These are phyloP conservation scores for Fusarium haematococcum DNA, from an alignment of 2,329 filamentous ascomycete species.

Conservation along the genomic window DNA sequence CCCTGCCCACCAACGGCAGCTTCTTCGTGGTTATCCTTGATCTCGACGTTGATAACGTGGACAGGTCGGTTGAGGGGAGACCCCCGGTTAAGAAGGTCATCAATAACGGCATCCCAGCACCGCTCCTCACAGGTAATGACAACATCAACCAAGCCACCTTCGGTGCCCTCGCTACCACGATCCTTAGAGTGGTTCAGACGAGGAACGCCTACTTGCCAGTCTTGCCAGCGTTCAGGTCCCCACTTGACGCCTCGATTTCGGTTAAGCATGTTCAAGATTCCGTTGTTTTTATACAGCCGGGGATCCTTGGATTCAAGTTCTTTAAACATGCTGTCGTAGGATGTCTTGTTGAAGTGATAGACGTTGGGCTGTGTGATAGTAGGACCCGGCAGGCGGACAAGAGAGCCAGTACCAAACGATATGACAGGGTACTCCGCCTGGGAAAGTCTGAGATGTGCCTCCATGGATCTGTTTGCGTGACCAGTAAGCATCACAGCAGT, in stretches of 20 bases:
- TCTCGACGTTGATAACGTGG: conserved; percentile 98
- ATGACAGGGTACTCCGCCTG: conserved; percentile 93
- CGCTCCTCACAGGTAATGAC: conserved; percentile 98
- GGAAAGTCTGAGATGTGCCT: conserved; percentile 94
- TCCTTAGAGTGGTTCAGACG: conserved; percentile 81
- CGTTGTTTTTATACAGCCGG: conserved; percentile 89
- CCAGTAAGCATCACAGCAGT: conserved; percentile 7
- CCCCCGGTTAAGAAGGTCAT: conserved; percentile 89
- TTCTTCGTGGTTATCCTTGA: conserved; percentile 98
- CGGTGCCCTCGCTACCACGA: conserved; percentile 82
- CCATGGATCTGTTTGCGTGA: conserved; percentile 71
- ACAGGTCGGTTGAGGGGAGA: conserved; percentile 90
- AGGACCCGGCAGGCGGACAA: conserved; percentile 92
- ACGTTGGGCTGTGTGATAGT: conserved; percentile 95
- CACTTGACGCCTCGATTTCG: conserved; percentile 93
- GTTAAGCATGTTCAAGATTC: conserved; percentile 94
- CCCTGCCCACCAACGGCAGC: conserved; percentile 89
- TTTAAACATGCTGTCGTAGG: conserved; percentile 93
- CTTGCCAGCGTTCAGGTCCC: conserved; percentile 97
- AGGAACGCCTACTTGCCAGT: conserved; percentile 91
- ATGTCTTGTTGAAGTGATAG: conserved; percentile 97
- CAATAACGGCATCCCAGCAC: conserved; percentile 97
- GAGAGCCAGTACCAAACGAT: conserved; percentile 95
- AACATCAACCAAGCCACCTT: conserved; percentile 90
- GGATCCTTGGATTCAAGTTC: conserved; percentile 89